Evolutionary conservation across 257 asterid genomes (phyloP).

Genomic region (Ajuga chamaepitys): DNA sequence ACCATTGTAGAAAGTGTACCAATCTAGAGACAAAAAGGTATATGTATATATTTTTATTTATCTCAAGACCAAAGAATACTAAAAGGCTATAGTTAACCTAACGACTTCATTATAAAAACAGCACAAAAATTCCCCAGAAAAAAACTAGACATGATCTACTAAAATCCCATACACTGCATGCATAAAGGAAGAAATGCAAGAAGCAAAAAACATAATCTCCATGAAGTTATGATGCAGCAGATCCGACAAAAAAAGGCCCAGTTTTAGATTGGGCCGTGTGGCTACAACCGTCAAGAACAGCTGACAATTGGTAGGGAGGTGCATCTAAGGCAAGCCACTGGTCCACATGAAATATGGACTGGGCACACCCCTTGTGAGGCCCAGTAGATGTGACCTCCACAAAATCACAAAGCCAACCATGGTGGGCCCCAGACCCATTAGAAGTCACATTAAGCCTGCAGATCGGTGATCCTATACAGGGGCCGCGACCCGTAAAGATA

Average conservation of each 20-base stretch:
- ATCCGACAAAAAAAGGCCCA: constrained; percentile 23
- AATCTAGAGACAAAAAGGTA: too few species aligned
- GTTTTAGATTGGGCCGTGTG: background rate
- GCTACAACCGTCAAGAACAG: constrained; percentile 34
- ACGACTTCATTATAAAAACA: too few species aligned
- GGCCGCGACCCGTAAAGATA: constrained; percentile 46
- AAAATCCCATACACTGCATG: too few species aligned
- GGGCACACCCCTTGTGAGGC: constrained; percentile 38
- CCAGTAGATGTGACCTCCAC: constrained; percentile 50
- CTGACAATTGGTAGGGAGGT: constrained; percentile 36
- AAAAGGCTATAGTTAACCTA: too few species aligned
- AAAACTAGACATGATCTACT: too few species aligned
- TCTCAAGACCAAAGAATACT: too few species aligned
- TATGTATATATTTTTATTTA: too few species aligned
- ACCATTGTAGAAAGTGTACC: too few species aligned
- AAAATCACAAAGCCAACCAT: constrained; percentile 51
- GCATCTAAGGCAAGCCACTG: constrained; percentile 50
- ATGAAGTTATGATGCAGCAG: background rate
- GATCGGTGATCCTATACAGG: constrained; percentile 35
- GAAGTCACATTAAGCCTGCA: constrained; percentile 58
- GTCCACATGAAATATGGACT: constrained; percentile 36
- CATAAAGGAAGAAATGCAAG: too few species aligned
- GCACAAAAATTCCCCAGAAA: too few species aligned
- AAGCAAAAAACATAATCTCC: too few species aligned
- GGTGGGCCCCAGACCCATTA: constrained; percentile 48